Evolutionary conservation across 768 basidiomycete species (phyloP).

Genomic region (Panus rudis): DNA sequence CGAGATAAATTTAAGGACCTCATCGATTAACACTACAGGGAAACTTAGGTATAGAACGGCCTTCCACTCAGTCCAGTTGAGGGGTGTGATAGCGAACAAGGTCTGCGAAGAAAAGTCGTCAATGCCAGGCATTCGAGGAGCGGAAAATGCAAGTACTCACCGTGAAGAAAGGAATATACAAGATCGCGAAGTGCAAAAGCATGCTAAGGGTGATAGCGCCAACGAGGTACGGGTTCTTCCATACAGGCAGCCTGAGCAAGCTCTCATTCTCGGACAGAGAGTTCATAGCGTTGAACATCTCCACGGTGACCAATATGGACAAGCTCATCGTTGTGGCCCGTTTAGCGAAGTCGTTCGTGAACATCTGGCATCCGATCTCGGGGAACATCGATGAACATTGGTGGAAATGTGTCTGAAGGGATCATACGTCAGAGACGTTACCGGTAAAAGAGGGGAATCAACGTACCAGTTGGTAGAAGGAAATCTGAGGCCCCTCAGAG

Average conservation of each 20-base stretch:
- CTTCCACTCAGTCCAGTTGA: constrained; percentile 94
- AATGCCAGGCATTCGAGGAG: not conserved
- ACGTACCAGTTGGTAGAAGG: constrained; percentile 87
- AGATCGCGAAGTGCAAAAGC: constrained; percentile 87
- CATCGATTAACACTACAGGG: constrained; percentile 87
- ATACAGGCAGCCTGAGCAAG: constrained; percentile 78
- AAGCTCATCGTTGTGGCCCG: constrained; percentile 93
- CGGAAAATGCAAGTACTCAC: constrained; percentile 37
- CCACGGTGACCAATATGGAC: constrained; percentile 91
- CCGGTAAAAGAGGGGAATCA: not conserved
- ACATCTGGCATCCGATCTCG: constrained; percentile 93
- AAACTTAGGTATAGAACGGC: constrained; percentile 84
- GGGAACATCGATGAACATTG: constrained; percentile 80
- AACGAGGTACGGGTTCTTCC: constrained; percentile 93
- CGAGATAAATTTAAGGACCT: constrained; percentile 78
- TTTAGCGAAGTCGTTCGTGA: constrained; percentile 78
- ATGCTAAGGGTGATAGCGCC: constrained; percentile 87
- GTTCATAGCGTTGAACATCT: constrained; percentile 99
- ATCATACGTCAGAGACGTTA: not conserved
- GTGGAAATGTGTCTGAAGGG: constrained; percentile 88
- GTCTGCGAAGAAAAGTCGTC: constrained; percentile 34
- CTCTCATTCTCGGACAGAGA: constrained; percentile 97
- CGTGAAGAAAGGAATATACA: constrained; percentile 96
- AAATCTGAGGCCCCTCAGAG: constrained; percentile 83
- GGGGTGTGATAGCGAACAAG: constrained; percentile 85